Evolutionary conservation across 2,329 filamentous ascomycete genomes (phyloP).

Genomic region (Bipolaris gigantea): DNA sequence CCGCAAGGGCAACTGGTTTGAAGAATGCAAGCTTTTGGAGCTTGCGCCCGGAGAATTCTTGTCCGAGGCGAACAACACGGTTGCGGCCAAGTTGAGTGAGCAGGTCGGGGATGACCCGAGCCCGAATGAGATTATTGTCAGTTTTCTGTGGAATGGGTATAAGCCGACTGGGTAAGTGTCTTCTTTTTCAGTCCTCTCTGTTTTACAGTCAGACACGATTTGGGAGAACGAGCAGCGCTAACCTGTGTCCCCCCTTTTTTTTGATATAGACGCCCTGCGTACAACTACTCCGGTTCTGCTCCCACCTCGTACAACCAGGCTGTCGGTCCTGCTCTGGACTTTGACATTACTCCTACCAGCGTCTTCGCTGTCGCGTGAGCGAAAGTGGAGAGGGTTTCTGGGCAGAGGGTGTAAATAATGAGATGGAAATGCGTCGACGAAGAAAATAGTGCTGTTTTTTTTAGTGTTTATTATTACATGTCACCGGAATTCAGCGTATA

Average conservation of each 20-base stretch:
- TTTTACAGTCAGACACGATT: too few species aligned
- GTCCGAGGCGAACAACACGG: constrained; percentile 18
- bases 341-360: too few species aligned
- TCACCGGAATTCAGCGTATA: too few species aligned
- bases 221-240: background rate
- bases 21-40: constrained; percentile 16
- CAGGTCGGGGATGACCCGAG: background rate
- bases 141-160: background rate
- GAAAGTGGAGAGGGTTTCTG: too few species aligned
- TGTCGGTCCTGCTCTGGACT: too few species aligned
- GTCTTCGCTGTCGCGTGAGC: too few species aligned
- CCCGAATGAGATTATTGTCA: background rate
- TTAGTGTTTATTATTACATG: too few species aligned
- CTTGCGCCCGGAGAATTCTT: too few species aligned
- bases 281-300: constrained; percentile 21
- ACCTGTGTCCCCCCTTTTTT: background rate
- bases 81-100: constrained; percentile 16
- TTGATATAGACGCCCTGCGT: background rate
- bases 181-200: background rate
- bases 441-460: too few species aligned
- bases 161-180: background rate
- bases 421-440: too few species aligned
- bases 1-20: constrained; percentile 9
- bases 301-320: too few species aligned
- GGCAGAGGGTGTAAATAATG: too few species aligned